phyloP scores from a whole-genome alignment of 176 grass and related monocot genomes.

The Triticum turgidum region DNA sequence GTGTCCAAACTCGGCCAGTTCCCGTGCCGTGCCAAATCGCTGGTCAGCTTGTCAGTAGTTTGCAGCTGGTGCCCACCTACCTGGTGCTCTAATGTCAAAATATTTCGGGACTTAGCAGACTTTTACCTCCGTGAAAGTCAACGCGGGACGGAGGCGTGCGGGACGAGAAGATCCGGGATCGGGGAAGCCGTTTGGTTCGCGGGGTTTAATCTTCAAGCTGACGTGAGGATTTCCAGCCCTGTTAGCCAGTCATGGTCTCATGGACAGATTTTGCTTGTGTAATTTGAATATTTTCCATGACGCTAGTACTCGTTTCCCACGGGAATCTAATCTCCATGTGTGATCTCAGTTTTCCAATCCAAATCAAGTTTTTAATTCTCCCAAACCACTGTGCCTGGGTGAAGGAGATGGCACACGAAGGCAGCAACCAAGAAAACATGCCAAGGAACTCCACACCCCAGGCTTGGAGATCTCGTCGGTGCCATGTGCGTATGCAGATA shows the following conservation, averaged over 20 bases:
- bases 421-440: neutral
- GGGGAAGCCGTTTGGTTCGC: no score
- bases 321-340: neutral
- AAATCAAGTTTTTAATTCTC: neutral
- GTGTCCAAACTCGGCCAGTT: neutral
- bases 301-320: neutral
- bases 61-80: no score
- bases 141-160: no score
- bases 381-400: neutral
- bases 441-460: no score
- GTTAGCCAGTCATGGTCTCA: neutral
- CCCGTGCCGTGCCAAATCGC: neutral
- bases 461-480: no score
- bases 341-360: neutral
- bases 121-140: no score
- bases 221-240: neutral
- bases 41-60: neutral
- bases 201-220: neutral
- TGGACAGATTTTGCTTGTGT: neutral
- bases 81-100: no score
- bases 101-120: no score
- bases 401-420: neutral
- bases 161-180: no score
- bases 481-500: no score
- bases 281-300: no score